These are phyloP conservation scores for Pseudodiploospora longispora DNA, from an alignment of 2,329 filamentous ascomycete species.

Conservation along the genomic window DNA sequence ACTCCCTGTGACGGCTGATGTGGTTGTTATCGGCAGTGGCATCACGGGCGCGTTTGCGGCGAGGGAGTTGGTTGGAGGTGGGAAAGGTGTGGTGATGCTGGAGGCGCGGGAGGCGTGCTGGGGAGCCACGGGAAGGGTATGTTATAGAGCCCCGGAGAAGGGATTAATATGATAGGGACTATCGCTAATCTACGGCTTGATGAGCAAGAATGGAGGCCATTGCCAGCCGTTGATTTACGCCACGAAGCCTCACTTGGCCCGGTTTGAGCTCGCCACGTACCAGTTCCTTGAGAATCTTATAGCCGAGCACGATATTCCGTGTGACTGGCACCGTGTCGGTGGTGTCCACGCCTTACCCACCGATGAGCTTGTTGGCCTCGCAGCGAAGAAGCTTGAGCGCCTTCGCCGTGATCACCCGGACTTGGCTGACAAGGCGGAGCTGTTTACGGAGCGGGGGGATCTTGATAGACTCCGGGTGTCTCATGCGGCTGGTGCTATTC, in stretches of 20 bases:
- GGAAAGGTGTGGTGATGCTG: conserved; percentile 57
- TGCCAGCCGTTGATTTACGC: conserved; percentile 66
- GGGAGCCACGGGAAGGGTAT: conserved; percentile 73
- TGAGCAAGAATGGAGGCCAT: conserved; percentile 56
- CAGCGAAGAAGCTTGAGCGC: conserved; percentile 39
- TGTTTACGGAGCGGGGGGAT: conserved; percentile 30
- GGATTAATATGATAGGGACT: too few relatives aligned
- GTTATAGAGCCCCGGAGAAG: conserved; percentile 18
- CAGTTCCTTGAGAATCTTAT: conserved; percentile 51
- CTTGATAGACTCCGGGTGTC: conserved; percentile 48
- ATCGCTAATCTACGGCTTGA: too few relatives aligned
- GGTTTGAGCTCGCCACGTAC: conserved; percentile 67
- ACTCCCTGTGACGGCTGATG: conserved; percentile 55
- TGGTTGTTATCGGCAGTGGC: conserved; percentile 66
- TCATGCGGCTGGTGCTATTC: conserved; percentile 52
- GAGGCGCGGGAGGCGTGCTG: conserved; percentile 75
- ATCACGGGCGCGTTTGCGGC: conserved; percentile 70
- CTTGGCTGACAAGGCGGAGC: conserved; percentile 39
- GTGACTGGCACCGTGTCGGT: conserved; percentile 58
- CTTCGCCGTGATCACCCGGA: conserved; percentile 47
- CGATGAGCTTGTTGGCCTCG: conserved; percentile 43
- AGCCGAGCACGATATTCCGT: conserved; percentile 48
- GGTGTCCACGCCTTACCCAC: conserved; percentile 59
- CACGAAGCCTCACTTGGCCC: conserved; percentile 49
- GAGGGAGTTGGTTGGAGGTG: conserved; percentile 46